Base-by-base conservation (phyloP, 2,329 filamentous ascomycete genomes). In the Stemphylium vesicarium region DNA sequence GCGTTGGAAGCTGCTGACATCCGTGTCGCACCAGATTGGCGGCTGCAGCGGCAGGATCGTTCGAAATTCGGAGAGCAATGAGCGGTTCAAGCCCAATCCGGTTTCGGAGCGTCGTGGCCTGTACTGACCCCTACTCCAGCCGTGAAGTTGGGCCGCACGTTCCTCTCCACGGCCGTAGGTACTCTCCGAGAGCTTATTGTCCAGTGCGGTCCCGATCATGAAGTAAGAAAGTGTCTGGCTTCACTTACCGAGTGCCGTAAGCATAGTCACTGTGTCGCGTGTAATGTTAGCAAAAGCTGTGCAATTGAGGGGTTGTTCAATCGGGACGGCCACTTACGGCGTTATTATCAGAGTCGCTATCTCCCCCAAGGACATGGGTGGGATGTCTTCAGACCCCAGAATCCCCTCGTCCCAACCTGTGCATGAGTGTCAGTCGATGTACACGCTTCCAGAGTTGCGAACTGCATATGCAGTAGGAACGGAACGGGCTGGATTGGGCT, bases 301-400 rank as follows among this genome's bases (percentile, higher is more conserved):
- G 15, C 20, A 29, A 13, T 16, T n/a, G 12, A 45, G 32, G 15
- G 47, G 20, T 39, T 24, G 20, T 44, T n/a, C 26, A 35, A 11
- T 13, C 18, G 24, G 24, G 43, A 50, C 13, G 41, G 48, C 56
- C 57, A 70, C 84, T 76, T 83, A 92, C 89, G 84, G 82, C 60
- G 88, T 84, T 73, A 98, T 97, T 65, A 88, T 89, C 62, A 99
- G 83, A 46, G 86, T 90, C 49, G 92, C 88, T 81, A 91, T 94
- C 84, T 98, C 94, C 75, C 94, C 93, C 55, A 96, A 81, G 74
- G 88, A 88, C 94, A 99, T 97, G 73, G 86, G 81, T 35, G 55
- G 48, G 44, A 43, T 56, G n/a, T 44, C 56, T 38, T 65, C 66
- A 22, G 67, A 70, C 51, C 66, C 74, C 45, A 81, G 64, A 48